Percentiles rank a stretch among this genome's conserved stretches.
Conservation (phyloP, 2,329 filamentous ascomycete species). For the Rhytidhysteron rufulum region DNA sequence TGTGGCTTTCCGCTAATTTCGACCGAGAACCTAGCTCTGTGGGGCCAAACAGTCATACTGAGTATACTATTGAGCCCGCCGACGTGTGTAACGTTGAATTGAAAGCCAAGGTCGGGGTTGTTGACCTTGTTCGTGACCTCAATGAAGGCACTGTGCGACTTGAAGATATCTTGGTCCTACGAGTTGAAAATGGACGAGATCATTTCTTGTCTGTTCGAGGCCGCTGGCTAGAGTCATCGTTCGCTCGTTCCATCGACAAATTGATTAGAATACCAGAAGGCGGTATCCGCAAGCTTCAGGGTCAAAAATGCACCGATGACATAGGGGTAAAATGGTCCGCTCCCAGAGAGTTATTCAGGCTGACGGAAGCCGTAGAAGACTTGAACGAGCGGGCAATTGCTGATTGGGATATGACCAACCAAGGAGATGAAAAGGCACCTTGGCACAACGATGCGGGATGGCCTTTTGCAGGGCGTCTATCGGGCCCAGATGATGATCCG, state of each 20-base stretch:
- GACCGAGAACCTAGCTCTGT: constrained; percentile 45
- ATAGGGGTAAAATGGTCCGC: constrained; percentile 69
- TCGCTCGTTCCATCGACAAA: constrained; percentile 83
- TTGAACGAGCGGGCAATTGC: constrained; percentile 56
- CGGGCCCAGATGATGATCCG: constrained; percentile 38
- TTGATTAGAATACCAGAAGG: constrained; percentile 79
- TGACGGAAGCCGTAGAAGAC: constrained; percentile 75
- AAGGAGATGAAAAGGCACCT: constrained; percentile 41
- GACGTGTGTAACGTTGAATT: constrained; percentile 73
- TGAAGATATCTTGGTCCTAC: constrained; percentile 84
- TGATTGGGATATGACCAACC: constrained; percentile 58
- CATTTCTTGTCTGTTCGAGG: constrained; percentile 84
- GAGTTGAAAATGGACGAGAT: constrained; percentile 79
- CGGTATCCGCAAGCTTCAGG: constrained; percentile 68
- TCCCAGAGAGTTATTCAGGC: constrained; percentile 81
- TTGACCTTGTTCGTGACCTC: constrained; percentile 62
- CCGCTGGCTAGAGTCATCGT: constrained; percentile 74
- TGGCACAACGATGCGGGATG: constrained; percentile 55
- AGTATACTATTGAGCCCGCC: constrained; percentile 74
- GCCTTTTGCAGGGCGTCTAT: constrained; percentile 56
- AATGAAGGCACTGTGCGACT: constrained; percentile 65
- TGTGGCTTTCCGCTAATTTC: constrained; percentile 71
- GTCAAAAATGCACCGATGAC: constrained; percentile 43
- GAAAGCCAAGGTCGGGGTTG: constrained; percentile 61
- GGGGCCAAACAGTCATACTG: constrained; percentile 32